Evolutionary conservation across 2,329 filamentous ascomycete genomes (phyloP), one percentile per base, ranked within the genome.

Genomic region (Penicillium paneum): DNA sequence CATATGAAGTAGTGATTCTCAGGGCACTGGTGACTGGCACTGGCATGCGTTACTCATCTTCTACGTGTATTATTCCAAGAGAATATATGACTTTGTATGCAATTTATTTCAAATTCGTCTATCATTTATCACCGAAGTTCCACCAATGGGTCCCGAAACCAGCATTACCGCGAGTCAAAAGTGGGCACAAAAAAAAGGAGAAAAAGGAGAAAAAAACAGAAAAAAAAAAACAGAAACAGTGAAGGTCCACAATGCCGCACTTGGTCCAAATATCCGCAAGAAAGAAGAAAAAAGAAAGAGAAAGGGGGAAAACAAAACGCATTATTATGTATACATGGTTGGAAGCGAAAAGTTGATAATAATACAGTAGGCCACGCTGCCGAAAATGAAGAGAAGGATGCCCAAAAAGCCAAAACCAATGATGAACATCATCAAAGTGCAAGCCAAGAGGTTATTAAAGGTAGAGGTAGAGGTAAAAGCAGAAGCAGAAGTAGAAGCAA

Each of bases 321-420:
- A 56, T 54, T 53, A 59, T 52, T 63, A 64, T 58, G 52, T 61
- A 57, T 62, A 60, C 61, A 62, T 55, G 24, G 40, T 49, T 36
- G 43, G 32, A 46, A 51, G 47, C 21, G 53, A 32, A 46, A 35
- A 40, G 26, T 42, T 44, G 55, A 32, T 62, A 63, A 55, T 61
- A 63, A 60, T 60, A 64, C 60, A 64, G 31, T 47, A 24, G 42
- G 48, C 36, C 31, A 59, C 42, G 52, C 43, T 53, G 61, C 52
- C 53, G 49, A 55, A 40, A 38, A 31, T 13, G 52, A 58, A 57
- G 12, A 44, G 34, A 43, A 47, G 46, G 41, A 55, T 52, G 54
- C 56, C 47, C 36, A 52, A 48, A 54, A 55, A 42, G 44, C 34
- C 21, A 32, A 34, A 43, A 19, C 47, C 44, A 39, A 28, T 35